Evolutionary conservation across 2,329 filamentous ascomycete species (phyloP), one percentile per base, ranked within the genome.

Genomic region (Fusarium sp.): DNA sequence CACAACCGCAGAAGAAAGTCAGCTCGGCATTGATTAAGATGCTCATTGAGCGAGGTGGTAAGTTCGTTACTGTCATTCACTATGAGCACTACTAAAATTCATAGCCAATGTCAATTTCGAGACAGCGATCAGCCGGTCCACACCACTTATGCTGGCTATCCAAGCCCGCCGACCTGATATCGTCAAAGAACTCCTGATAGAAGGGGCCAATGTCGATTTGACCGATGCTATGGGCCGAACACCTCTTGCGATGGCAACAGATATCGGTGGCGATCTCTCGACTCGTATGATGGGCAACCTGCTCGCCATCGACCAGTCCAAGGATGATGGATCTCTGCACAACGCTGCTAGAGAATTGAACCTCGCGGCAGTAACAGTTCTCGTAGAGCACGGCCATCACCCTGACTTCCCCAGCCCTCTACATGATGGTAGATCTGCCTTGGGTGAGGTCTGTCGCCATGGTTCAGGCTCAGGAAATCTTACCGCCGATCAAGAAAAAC

Each of bases 241-340:
- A 3, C 85, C 86, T 2, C 77, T 89, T 35, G 83, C 85, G 2
- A 83, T 88, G 77, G 86, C 85, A 2, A 86, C 86, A 2, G 77
- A 75, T 35, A 77, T 85, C 3, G 81, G 83, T 0, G 84, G 85
- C 12, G 81, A 86, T 0, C 61, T 84, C 11, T 80, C 82, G 1
- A 81, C 81, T 15, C 76, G 79, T 9, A 83, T 87, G 73, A 82
- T 86, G 81, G 76, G 78, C 2, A 80, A 79, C 47, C 73, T 90
- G 1, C 77, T 88, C 6, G 80, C 80, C 0, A 82, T 84, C 0
- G 83, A 85, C 19, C 83, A 85, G 1, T 80, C 83, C 2, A 80
- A 78, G 38, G 86, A 90, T 54, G 88, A 91, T 57, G 87, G 88
- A 0, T 89, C 86, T 2, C 77, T 91, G 4, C 88, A 91, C 67